phyloP scores from a whole-genome alignment of 2,329 filamentous ascomycete genomes.

The Ascochyta fabae region DNA sequence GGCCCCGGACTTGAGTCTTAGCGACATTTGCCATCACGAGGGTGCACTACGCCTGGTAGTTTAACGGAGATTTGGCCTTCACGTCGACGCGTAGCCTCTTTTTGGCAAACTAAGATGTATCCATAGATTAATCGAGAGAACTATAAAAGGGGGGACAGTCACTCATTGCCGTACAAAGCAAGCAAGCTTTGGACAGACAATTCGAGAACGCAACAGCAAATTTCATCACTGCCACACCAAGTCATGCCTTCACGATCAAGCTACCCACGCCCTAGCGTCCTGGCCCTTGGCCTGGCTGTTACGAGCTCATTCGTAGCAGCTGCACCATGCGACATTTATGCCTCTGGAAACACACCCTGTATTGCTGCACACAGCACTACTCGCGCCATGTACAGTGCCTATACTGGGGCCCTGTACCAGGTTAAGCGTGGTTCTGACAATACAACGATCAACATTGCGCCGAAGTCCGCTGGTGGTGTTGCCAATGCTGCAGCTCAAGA shows the following conservation, averaged over 20 bases:
- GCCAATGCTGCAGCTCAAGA: slow-evolving; percentile 68
- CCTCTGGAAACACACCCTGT: slow-evolving; percentile 65
- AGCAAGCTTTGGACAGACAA: background rate
- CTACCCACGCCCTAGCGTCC: slow-evolving; percentile 2
- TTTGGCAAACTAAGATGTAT: background rate
- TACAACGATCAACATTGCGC: slow-evolving; percentile 56
- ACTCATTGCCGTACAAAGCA: background rate
- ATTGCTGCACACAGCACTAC: slow-evolving; percentile 71
- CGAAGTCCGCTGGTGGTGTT: slow-evolving; percentile 65
- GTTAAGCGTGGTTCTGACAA: slow-evolving; percentile 63
- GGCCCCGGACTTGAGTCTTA: slow-evolving; percentile 6
- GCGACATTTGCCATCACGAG: background rate
- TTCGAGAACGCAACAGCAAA: background rate
- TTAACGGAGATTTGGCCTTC: background rate
- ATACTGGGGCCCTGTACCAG: slow-evolving; percentile 64
- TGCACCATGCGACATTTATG: slow-evolving; percentile 68
- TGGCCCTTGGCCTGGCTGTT: slow-evolving; percentile 48
- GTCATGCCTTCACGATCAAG: slow-evolving; percentile 14
- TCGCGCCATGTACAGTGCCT: slow-evolving; percentile 64
- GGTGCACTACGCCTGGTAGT: background rate
- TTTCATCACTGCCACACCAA: background rate
- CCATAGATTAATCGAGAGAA: background rate
- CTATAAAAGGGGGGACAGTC: background rate
- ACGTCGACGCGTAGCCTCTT: background rate
- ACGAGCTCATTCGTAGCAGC: slow-evolving; percentile 55